phyloP scores from a whole-genome alignment of 257 asterid genomes.

The Striga asiatica region DNA sequence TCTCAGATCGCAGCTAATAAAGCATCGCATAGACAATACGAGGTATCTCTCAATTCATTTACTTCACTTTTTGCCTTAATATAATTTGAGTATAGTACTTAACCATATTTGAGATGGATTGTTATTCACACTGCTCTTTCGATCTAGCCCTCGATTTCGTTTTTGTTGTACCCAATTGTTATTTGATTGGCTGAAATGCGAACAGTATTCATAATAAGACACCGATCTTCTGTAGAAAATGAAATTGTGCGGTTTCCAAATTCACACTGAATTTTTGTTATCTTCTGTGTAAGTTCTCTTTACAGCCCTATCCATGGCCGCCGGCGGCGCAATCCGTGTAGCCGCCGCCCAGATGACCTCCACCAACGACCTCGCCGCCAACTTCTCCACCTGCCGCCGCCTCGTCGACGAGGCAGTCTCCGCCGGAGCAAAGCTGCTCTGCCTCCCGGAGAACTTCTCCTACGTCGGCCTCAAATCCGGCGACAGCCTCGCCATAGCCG shows the following conservation, averaged over 20 bases:
- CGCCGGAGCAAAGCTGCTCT: conserved; percentile 83
- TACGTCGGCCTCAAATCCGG: conserved; percentile 62
- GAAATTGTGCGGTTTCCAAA: too few relatives aligned
- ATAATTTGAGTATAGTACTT: too few relatives aligned
- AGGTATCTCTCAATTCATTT: background rate
- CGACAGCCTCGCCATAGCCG: conserved; percentile 69
- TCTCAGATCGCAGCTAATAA: background rate
- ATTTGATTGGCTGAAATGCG: too few relatives aligned
- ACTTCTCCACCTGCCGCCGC: conserved; percentile 76
- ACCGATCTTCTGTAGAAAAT: background rate
- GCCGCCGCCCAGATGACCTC: conserved; percentile 99
- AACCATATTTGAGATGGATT: background rate
- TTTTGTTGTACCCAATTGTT: too few relatives aligned
- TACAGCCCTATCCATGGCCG: conserved; percentile 56
- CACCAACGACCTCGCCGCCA: conserved; percentile 55
- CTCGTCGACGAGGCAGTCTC: conserved; percentile 80
- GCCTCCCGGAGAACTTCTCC: conserved; percentile 93
- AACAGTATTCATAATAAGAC: too few relatives aligned
- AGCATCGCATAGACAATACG: background rate
- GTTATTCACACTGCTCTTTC: too few relatives aligned
- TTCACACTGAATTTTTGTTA: too few relatives aligned
- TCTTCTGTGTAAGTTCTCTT: too few relatives aligned
- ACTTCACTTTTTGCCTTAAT: background rate
- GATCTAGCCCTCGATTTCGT: background rate
- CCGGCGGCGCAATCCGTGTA: conserved; percentile 44